phyloP scores from a whole-genome alignment of 2,329 filamentous ascomycete genomes.

The Domatiomyces catenatus region DNA sequence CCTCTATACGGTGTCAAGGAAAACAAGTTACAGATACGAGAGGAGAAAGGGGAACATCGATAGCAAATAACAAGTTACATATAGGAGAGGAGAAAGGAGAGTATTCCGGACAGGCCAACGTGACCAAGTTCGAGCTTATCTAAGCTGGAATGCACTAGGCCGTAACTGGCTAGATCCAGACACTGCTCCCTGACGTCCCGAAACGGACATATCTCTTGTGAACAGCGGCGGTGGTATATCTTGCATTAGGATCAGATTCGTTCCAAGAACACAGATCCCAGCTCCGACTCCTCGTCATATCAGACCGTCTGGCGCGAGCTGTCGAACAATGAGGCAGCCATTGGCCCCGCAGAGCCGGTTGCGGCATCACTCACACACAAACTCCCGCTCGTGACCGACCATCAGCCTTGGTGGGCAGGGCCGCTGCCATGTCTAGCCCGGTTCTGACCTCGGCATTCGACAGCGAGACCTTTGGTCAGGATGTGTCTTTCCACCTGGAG shows the following conservation, averaged over 20 bases:
- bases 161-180: background rate
- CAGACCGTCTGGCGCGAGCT: background rate
- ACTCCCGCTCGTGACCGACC: background rate
- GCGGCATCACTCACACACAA: slow-evolving; percentile 1
- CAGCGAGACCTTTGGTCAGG: slow-evolving; percentile 72
- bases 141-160: background rate
- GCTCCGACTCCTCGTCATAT: background rate
- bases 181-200: background rate
- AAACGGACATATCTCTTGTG: background rate
- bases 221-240: background rate
- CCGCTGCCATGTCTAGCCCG: slow-evolving; percentile 23
- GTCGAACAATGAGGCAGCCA: slow-evolving; percentile 1
- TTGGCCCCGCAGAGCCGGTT: slow-evolving; percentile 5
- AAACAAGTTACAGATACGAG: background rate
- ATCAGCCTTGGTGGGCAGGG: background rate
- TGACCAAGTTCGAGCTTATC: too few relatives aligned
- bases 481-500: slow-evolving; percentile 71
- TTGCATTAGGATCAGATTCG: background rate
- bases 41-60: too few relatives aligned
- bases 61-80: too few relatives aligned
- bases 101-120: too few relatives aligned
- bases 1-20: background rate
- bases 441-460: slow-evolving; percentile 49
- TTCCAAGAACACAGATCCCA: background rate
- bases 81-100: too few relatives aligned